Evolutionary conservation across 306 rosid species (phyloP), one percentile per base, ranked within the genome.

Genomic region (Corylus avellana): DNA sequence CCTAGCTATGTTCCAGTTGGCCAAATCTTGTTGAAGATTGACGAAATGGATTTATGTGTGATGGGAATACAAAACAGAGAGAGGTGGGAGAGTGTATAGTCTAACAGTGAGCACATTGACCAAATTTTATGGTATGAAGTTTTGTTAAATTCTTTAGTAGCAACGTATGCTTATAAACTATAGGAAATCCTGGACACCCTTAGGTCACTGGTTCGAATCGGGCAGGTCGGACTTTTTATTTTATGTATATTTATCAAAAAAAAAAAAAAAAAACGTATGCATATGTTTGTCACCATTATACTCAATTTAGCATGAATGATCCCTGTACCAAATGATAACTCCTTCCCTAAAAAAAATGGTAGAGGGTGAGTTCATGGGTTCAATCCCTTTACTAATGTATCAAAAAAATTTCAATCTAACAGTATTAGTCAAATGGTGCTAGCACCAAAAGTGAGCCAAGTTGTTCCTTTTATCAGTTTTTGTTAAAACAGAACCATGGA

Each of bases 401-500:
- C 1, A n/a, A 57, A 57, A 16, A 17, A 5, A 54, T 25, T 57
- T 57, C 63, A 57, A 57, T 57, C n/a, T 2, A 22, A 22, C 0
- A 57, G 3, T 57, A 37, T 66, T 66, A 7, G 22, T 7, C 48
- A 35, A 39, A 1, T 32, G 25, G 27, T 66, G 25, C 22, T 66
- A 35, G 17, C 35, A 16, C 37, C 25, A 35, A 35, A 35, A 17
- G 12, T 8, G 29, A 12, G 7, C 42, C 14, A 37, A 37, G 20
- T 44, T 63, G 27, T 37, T 66, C 17, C 13, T 2, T 66, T 16
- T 39, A 49, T 66, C 50, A 37, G 71, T 39, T 66, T 66, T 18
- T 37, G 50, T 66, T 66, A 66, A 66, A 66, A 20, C 64, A 17
- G 71, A 66, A 42, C 71, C 16, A 66, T 39, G 27, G 71, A 66